Evolutionary conservation across 2,329 filamentous ascomycete genomes (phyloP).

Genomic region (Hymenoscyphus albidus): DNA sequence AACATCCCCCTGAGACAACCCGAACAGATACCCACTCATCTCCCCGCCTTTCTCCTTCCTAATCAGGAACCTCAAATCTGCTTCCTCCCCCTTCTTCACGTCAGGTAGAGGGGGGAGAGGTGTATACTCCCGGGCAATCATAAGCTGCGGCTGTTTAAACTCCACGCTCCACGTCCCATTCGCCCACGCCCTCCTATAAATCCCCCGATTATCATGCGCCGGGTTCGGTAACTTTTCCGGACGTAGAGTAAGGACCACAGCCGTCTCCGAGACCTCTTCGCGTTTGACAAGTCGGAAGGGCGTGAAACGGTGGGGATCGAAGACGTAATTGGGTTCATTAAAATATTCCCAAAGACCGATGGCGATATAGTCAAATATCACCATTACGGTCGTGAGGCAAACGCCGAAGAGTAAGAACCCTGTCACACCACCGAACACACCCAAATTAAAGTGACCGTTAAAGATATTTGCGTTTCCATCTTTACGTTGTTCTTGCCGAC

Average conservation of each 20-base stretch:
- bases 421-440: no score
- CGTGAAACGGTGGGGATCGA: background rate
- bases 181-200: constrained; percentile 46
- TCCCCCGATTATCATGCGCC: constrained; percentile 2
- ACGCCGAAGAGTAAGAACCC: no score
- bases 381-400: no score
- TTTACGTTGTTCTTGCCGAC: no score
- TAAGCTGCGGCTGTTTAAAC: constrained; percentile 89
- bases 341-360: background rate
- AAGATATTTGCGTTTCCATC: background rate
- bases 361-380: background rate
- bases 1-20: constrained; percentile 55
- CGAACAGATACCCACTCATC: constrained; percentile 76
- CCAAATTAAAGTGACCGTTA: no score
- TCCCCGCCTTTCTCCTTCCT: constrained; percentile 77
- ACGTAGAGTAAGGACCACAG: constrained; percentile 63
- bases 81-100: constrained; percentile 35
- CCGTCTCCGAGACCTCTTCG: constrained; percentile 39
- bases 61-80: constrained; percentile 67
- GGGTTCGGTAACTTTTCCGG: constrained; percentile 31
- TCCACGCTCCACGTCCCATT: constrained; percentile 82
- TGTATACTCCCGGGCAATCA: constrained; percentile 89
- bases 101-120: constrained; percentile 57
- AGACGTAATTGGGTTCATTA: background rate
- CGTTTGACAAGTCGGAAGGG: constrained; percentile 3